Evolutionary conservation across 352 stramenopile species (phyloP).

Genomic region (Pythium aphanidermatum): DNA sequence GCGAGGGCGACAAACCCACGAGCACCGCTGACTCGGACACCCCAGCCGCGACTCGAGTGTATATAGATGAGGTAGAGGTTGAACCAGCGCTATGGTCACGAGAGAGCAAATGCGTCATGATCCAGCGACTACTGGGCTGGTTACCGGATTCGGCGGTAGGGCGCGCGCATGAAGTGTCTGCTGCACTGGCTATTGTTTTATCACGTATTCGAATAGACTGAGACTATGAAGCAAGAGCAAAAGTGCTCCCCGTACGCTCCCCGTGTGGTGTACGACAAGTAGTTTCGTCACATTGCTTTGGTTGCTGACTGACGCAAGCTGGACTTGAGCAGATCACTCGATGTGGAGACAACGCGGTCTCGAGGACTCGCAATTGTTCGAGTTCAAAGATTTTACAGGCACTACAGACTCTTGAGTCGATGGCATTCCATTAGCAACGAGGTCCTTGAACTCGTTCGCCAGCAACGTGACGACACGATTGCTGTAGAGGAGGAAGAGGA

Average conservation of each 20-base stretch:
- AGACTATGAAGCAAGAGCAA: slow-evolving; percentile 25
- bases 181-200: neutral
- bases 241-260: slow-evolving; percentile 13
- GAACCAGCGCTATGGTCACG: slow-evolving; percentile 42
- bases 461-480: slow-evolving; percentile 18
- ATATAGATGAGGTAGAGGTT: slow-evolving; percentile 44
- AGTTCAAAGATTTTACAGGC: slow-evolving; percentile 29
- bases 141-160: slow-evolving; percentile 45
- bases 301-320: neutral
- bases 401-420: slow-evolving; percentile 30
- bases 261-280: slow-evolving; percentile 10
- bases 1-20: neutral
- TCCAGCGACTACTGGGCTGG: slow-evolving; percentile 54
- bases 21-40: no score
- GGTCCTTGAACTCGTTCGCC: slow-evolving; percentile 38
- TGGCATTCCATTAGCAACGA: slow-evolving; percentile 33
- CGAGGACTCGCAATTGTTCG: slow-evolving; percentile 10
- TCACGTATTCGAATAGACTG: slow-evolving; percentile 5
- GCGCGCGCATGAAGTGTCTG: neutral
- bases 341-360: neutral
- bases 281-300: neutral
- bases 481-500: slow-evolving; percentile 30
- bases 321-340: slow-evolving; percentile 2
- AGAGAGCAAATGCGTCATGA: slow-evolving; percentile 37
- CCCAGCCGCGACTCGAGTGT: no score